Evolutionary conservation across 805 yeast species (phyloP).

Genomic region (Lipomyces sp.): DNA sequence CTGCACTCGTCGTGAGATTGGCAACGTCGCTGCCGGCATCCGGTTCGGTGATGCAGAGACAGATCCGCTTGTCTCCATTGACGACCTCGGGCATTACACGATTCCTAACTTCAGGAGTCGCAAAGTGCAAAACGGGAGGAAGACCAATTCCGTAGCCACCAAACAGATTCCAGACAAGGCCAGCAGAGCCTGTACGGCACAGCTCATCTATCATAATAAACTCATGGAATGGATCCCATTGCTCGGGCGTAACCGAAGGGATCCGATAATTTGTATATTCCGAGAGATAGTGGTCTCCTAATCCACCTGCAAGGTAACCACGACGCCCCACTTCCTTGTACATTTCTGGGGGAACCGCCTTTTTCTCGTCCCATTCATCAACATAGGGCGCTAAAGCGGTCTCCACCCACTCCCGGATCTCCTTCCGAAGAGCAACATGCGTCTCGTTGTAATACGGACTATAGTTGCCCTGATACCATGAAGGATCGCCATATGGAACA

Average conservation of each 20-base stretch:
- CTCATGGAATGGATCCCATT: slow-evolving; percentile 43
- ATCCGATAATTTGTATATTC: slow-evolving; percentile 40
- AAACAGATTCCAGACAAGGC: slow-evolving; percentile 41
- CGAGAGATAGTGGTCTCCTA: slow-evolving; percentile 40
- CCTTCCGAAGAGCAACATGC: slow-evolving; percentile 42
- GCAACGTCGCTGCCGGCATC: slow-evolving; percentile 48
- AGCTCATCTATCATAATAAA: slow-evolving; percentile 41
- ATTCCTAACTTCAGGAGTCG: slow-evolving; percentile 35
- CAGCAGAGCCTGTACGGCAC: slow-evolving; percentile 43
- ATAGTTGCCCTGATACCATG: slow-evolving; percentile 42
- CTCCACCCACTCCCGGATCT: slow-evolving; percentile 43
- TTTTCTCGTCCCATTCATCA: slow-evolving; percentile 44
- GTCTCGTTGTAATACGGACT: slow-evolving; percentile 42
- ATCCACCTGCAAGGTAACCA: slow-evolving; percentile 43
- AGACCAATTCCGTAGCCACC: slow-evolving; percentile 45
- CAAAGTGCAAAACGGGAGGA: slow-evolving; percentile 42
- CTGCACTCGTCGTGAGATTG: slow-evolving; percentile 41
- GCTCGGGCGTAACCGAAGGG: slow-evolving; percentile 40
- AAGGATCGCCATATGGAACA: slow-evolving; percentile 43
- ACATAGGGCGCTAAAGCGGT: slow-evolving; percentile 41
- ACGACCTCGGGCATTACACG: slow-evolving; percentile 41
- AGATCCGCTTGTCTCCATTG: slow-evolving; percentile 41
- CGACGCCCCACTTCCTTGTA: slow-evolving; percentile 38
- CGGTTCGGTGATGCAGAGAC: slow-evolving; percentile 45
- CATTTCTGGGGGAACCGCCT: slow-evolving; percentile 35